These are phyloP conservation scores for Vitis rotundifolia DNA, from an alignment of 164 flowering plant species.

Conservation along the genomic window DNA sequence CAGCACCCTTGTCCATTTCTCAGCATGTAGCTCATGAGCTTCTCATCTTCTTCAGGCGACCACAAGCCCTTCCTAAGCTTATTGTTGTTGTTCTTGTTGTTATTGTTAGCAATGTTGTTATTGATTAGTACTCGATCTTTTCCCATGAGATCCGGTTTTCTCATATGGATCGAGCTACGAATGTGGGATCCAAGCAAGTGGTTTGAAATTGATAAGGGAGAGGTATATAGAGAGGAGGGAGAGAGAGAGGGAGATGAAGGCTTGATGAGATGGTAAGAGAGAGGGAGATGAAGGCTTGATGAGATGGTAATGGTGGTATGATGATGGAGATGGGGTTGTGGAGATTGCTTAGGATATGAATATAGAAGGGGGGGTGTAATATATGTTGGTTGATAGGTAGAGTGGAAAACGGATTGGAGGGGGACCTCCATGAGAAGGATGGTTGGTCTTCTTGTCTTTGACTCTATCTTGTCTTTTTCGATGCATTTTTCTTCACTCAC, in stretches of 20 bases:
- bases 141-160: conserved; percentile 40
- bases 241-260: conserved; percentile 20
- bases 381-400: conserved; percentile 54
- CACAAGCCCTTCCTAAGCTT: conserved; percentile 69
- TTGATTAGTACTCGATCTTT: conserved; percentile 11
- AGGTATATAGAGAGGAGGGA: conserved; percentile 5
- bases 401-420: conserved; percentile 82
- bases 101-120: conserved; percentile 1
- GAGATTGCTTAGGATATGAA: conserved; percentile 47
- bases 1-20: conserved; percentile 76
- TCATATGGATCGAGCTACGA: conserved; percentile 22
- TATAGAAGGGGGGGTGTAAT: conserved; percentile 5
- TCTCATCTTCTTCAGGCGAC: conserved; percentile 84
- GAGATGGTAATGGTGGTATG: conserved; percentile 49
- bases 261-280: conserved; percentile 49
- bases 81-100: conserved; percentile 14
- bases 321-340: conserved; percentile 42
- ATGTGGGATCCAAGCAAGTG: neutral
- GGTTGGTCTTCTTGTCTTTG: conserved; percentile 63
- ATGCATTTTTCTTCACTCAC: conserved; percentile 61
- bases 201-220: conserved; percentile 14
- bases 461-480: conserved; percentile 52
- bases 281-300: conserved; percentile 32
- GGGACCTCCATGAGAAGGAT: conserved; percentile 45
- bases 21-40: conserved; percentile 65